These are phyloP conservation scores for Salix suchowensis DNA, from an alignment of 345 rosid genomes.

Conservation along the genomic window DNA sequence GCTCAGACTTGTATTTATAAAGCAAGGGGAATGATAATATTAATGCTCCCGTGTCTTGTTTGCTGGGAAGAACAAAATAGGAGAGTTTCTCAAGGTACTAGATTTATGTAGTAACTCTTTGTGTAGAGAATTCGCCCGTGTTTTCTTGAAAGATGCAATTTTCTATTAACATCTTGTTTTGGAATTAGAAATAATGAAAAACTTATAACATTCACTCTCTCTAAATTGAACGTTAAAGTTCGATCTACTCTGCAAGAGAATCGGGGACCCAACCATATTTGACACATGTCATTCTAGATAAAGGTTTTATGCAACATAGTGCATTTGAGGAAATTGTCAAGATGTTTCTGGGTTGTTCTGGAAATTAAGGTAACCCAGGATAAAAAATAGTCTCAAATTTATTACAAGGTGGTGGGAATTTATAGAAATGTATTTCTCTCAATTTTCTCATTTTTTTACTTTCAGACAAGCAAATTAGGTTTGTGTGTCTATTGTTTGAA, in stretches of 20 bases:
- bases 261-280: neutral
- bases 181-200: neutral
- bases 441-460: neutral
- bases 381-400: neutral
- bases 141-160: neutral
- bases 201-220: neutral
- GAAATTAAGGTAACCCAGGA: neutral
- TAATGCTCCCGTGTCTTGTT: conserved; percentile 32
- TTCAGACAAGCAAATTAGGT: neutral
- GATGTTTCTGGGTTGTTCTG: neutral
- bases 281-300: neutral
- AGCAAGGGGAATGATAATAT: conserved; percentile 23
- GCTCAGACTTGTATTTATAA: conserved; percentile 21
- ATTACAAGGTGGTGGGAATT: neutral
- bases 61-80: conserved; percentile 30
- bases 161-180: neutral
- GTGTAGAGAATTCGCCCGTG: neutral
- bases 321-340: neutral
- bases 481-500: neutral
- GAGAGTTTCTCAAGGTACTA: conserved; percentile 27
- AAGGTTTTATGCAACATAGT: neutral
- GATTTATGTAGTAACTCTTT: conserved; percentile 8
- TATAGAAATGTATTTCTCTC: neutral
- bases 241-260: neutral
- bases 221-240: too few species aligned